Evolutionary conservation across 495 filamentous ascomycete genomes (phyloP).

Genomic region (Lentithecium fluviatile): DNA sequence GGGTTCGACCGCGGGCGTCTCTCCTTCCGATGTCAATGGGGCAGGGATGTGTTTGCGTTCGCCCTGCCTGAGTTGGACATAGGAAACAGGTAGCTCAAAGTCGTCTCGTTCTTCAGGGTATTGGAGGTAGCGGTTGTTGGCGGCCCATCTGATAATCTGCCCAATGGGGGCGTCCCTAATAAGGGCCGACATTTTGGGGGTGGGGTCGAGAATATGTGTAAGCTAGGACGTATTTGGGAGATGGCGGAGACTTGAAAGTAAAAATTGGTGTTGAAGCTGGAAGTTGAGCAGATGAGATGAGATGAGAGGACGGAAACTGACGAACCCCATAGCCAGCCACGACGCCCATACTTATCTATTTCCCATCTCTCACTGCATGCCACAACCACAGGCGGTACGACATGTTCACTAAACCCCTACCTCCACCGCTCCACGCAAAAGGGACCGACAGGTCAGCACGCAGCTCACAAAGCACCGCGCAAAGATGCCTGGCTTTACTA

Average conservation of each 20-base stretch:
- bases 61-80: neutral
- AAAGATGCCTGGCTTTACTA: neutral
- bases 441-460: neutral
- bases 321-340: too few relatives aligned
- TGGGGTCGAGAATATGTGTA: neutral
- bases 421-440: neutral
- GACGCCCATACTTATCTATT: neutral
- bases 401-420: neutral
- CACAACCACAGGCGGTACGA: neutral
- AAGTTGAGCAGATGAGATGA: too few relatives aligned
- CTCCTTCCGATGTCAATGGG: neutral
- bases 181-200: conserved; percentile 26
- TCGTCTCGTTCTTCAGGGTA: conserved; percentile 37
- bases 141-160: conserved; percentile 34
- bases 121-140: conserved; percentile 30
- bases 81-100: conserved; percentile 21
- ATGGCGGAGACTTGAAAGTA: neutral
- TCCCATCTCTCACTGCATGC: neutral
- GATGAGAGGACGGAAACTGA: too few relatives aligned
- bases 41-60: conserved; percentile 4
- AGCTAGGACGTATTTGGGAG: neutral
- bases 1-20: conserved; percentile 3
- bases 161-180: conserved; percentile 36
- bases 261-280: neutral
- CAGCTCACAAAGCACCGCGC: neutral